Conservation (phyloP, 441 rosid genomes). For the Kokia cookei region DNA sequence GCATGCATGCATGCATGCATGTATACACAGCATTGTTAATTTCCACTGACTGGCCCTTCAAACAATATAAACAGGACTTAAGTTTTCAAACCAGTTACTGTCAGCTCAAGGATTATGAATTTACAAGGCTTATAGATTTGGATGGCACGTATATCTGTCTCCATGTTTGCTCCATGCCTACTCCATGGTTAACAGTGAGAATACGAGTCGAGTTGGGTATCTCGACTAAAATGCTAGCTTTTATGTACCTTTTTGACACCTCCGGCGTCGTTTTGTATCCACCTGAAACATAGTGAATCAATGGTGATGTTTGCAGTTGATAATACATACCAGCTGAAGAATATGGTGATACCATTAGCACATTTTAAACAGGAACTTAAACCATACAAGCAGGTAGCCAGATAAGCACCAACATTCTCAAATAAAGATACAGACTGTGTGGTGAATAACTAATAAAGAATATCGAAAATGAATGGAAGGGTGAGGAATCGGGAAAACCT, state of each 20-base stretch:
- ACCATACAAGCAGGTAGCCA: background rate
- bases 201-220: background rate
- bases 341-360: background rate
- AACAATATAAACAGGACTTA: constrained; percentile 23
- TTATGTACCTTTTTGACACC: constrained; percentile 23
- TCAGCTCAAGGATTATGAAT: constrained; percentile 13
- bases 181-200: constrained; percentile 15
- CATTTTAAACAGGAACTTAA: background rate
- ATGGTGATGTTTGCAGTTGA: background rate
- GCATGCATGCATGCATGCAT: no score
- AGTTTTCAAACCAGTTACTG: constrained; percentile 22
- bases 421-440: background rate
- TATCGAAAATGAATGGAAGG: background rate
- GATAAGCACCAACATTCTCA: background rate
- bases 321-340: background rate
- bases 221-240: constrained; percentile 12
- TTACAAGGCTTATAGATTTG: constrained; percentile 17
- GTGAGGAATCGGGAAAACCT: constrained; percentile 36
- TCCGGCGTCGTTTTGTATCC: constrained; percentile 65
- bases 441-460: background rate
- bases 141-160: constrained; percentile 10
- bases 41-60: constrained; percentile 13
- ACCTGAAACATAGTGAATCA: constrained; percentile 36
- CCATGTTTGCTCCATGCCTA: constrained; percentile 23
- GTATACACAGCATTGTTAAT: constrained; percentile 11